Base-by-base conservation (phyloP, 2,329 filamentous ascomycete genomes). In the Cladosporium cucumerinum region DNA sequence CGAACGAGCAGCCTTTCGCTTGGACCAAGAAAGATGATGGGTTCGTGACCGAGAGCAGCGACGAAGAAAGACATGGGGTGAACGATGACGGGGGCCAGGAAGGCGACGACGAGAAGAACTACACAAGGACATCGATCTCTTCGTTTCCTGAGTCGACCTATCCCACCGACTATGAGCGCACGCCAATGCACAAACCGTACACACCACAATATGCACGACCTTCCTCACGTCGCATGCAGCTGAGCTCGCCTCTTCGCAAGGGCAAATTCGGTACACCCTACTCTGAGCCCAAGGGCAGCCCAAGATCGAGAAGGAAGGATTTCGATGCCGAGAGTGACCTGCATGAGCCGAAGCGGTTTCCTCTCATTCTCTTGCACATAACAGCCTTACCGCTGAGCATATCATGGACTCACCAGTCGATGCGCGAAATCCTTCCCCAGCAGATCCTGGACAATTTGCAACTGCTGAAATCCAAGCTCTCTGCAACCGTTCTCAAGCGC, bases 311-410 rank as follows among this genome's bases (percentile, higher is more conserved):
- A 83, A 83, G 68, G 34, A 34, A 67, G 21, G 66, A 66, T 3
- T 68, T 65, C 25, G 67, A 68, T 26, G 28, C 36, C 2, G 23
- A 52, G 21, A 32, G 18, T 6, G 51, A 54, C 30, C 26, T 28
- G 5, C 63, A 62, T 16, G 67, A 69, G 25, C 66, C 67, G 54
- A 68, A 69, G 43, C 66, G 71, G 11, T 72, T 71, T n/a, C 91
- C 91, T 2, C 82, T 95, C 2, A 89, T 95, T 1, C 80, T 95
- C 55, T 81, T 95, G 4, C 91, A 95, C 70, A 88, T 91, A 39
- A 93, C 90, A 0, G 81, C 94, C 0, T 79, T 95, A 5, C 90
- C 91, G 0, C 81, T 92, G 11, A 82, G 86, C 48, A 86, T 89
- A 81, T 81, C 82, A 0, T 93, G 89, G 54, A 79, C 81, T 4